Evolutionary conservation across 177 flowering plant genomes (phyloP), one percentile per base, ranked within the genome.

Genomic region (Tripterygium wilfordii): DNA sequence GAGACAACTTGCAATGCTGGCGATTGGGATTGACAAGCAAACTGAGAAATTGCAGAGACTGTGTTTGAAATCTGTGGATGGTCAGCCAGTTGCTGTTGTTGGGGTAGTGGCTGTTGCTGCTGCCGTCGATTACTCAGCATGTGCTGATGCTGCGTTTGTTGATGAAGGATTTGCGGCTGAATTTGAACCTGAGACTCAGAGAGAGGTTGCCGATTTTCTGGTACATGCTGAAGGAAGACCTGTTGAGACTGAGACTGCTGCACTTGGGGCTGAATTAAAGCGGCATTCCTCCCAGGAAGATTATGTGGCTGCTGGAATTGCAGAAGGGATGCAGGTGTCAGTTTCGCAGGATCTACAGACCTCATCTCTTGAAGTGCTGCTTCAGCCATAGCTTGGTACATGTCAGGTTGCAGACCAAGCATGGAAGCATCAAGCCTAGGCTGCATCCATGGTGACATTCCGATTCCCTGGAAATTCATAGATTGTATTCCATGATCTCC

Each of bases 361-460:
- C 95, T 76, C 85, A 82, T 78, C 23, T 86, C 92, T 48, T 80
- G 88, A 53, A 88, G 76, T 15, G 97, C 89, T 31, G 96, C 85
- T 46, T 85, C 77, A 60, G 91, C 88, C 90, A 86, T 77, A 25
- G 82, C 84, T 63, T 89, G 94, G 56, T 82, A 88, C 62, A 80
- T 58, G 48, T 88, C 95, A 23, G 78, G 57, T 45, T 82, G 95
- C 63, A 82, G 32, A 47, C 85, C 84, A 17, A 85, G 66, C 71
- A 81, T 59, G 43, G 91, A 79, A 42, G 81, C 63, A 60, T 89
- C 97, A 42, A 86, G 55, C 60, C 90, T 72, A 29, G 87, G 86
- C 56, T 79, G 98, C 83, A 82, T 71, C 89, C 85, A 90, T 3
- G 95, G 85, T 9, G 69, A 22, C 5, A 71, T 68, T 26, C 94